Base-by-base conservation (phyloP, 306 rosid species). In the Prinsepia uniflora region DNA sequence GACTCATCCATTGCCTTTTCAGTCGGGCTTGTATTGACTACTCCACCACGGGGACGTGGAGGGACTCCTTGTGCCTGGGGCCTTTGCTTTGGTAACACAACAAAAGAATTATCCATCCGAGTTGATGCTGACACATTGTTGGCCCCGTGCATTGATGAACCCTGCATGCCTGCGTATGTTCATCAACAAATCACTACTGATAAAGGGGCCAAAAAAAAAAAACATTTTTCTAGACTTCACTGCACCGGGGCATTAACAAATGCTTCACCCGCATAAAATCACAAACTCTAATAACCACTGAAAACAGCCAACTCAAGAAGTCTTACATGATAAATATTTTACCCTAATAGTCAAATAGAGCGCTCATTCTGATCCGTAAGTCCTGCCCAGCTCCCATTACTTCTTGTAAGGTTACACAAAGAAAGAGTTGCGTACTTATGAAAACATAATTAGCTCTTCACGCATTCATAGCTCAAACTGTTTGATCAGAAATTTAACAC, bases 1-100 rank as follows among this genome's bases (percentile, higher is more conserved):
- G 96, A 94, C 80, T 89, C 96, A 36, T 91, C 99, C 97, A 94
- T 91, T 18, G 85, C 81, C 80, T 91, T 91, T 66, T 95, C 94
- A 22, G 90, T 73, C 63, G 80, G 96, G 56, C 84, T 78, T 15
- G 84, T 36, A 78, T 84, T 85, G 60, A 68, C 72, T 47, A 69
- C 74, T 34, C 79, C 89, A 8, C 81, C 74, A 44, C 83, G 87
- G 54, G 91, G 90, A 24, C 86, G 92, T 24, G 95, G 90, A 79
- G 89, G 89, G 57, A 65, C 70, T 50, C 93, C 96, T 72, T 80
- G 96, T 39, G 80, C 64, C 64, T n/a, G 87, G 59, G 90, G 87
- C 63, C 70, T 85, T 65, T 87, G 97, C 81, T 88, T 83, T 60
- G 92, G 85, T 78, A 94, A 77, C 45, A 91, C 83, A 63, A 94